Base-by-base conservation (phyloP, 1,284 basidiomycete genomes). In the Volvariella surrecta region DNA sequence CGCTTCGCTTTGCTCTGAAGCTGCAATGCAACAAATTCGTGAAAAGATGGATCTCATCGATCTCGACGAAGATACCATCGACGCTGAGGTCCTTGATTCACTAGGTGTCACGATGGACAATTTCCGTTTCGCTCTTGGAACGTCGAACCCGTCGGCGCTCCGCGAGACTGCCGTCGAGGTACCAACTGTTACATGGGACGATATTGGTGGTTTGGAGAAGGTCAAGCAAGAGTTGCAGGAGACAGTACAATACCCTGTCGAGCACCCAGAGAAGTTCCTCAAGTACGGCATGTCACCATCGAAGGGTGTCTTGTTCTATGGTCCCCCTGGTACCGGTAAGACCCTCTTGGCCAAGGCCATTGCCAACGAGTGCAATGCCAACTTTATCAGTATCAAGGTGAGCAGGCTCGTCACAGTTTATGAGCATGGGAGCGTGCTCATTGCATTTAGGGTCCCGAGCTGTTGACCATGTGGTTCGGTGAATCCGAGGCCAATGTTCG, bases 381-480 rank as follows among this genome's bases (percentile, higher is more conserved):
- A 99, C 74, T 95, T 96, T 55, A 94, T 96, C 68, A 87, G 82
- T 53, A 94, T 95, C 74, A 91, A 92, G 78, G 82, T 78, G 48
- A 37, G 63, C 24, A 6, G 24, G 11, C 11, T 6, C 50, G 30
- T 20, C 31, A 24, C 17, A 46, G 7, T 30, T 41, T 24, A 28
- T 16, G 32, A 15, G 32, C 6, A 16, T 39, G 28, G 16, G 28
- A 44, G 40, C 37, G 45, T 40, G 15, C 45, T 52, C 37, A 48
- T 30, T 44, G 55, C 61, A 54, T 47, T 52, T 64, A 92, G 82
- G 94, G 94, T 51, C 94, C 94, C 52, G 94, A 98, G 68, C 75
- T 98, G 15, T 79, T 94, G 32, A 99, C 94, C 9, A 99, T 99
- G 96, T 99, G 95, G 95, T 99, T 99, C 67, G 96, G 96, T 80